These are phyloP conservation scores for Colletotrichum sp. DNA, from an alignment of 2,329 filamentous ascomycete species.

Conservation along the genomic window DNA sequence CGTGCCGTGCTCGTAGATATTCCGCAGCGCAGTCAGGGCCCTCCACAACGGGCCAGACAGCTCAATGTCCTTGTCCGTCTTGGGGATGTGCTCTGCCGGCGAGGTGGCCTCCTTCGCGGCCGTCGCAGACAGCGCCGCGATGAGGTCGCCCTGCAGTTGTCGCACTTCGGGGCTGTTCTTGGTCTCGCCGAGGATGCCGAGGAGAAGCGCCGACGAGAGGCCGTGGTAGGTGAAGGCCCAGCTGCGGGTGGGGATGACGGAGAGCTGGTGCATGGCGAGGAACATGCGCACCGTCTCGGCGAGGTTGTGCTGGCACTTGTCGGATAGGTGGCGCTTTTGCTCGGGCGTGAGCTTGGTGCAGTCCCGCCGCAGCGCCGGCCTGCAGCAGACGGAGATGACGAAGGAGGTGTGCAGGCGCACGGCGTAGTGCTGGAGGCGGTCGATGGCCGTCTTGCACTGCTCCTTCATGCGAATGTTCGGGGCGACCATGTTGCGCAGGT, in stretches of 20 bases:
- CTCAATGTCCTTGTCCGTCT: conserved; percentile 65
- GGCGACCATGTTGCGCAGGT: conserved; percentile 51
- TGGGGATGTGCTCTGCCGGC: conserved; percentile 56
- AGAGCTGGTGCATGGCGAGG: conserved; percentile 71
- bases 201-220: conserved; percentile 67
- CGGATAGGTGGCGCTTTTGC: conserved; percentile 60
- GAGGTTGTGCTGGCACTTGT: conserved; percentile 66
- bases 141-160: conserved; percentile 67
- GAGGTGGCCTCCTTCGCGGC: conserved; percentile 66
- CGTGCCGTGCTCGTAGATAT: conserved; percentile 70
- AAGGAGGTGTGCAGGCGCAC: conserved; percentile 70
- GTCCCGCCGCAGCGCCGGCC: conserved; percentile 63
- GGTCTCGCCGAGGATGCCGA: conserved; percentile 67
- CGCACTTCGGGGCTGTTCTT: conserved; percentile 68
- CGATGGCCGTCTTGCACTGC: conserved; percentile 66
- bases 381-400: conserved; percentile 68
- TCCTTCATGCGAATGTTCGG: conserved; percentile 64
- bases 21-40: conserved; percentile 64
- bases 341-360: conserved; percentile 51
- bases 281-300: conserved; percentile 73
- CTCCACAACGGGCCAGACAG: conserved; percentile 66
- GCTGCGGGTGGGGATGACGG: conserved; percentile 68
- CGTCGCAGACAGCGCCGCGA: conserved; percentile 66
- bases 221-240: conserved; percentile 74
- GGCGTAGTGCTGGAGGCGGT: conserved; percentile 68